phyloP scores from a whole-genome alignment of 306 rosid genomes.

The Ormosia emarginata region DNA sequence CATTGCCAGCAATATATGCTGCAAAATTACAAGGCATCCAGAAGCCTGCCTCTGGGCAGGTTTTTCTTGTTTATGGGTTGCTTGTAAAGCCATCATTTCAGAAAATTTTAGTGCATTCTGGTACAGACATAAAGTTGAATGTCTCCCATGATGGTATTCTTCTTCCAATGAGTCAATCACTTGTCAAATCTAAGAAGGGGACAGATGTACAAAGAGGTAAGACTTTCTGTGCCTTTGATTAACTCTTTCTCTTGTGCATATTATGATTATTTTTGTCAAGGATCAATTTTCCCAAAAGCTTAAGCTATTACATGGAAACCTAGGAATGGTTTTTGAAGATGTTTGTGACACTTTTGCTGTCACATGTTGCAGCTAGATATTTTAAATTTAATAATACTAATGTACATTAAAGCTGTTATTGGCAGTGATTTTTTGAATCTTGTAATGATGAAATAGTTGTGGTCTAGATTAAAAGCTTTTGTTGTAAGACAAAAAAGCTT shows the following conservation, averaged over 20 bases:
- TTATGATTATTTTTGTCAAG: slow-evolving; percentile 15
- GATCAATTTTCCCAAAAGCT: not conserved
- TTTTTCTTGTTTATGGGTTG: slow-evolving; percentile 72
- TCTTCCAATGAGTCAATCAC: slow-evolving; percentile 60
- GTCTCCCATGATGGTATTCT: slow-evolving; percentile 76
- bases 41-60: slow-evolving; percentile 57
- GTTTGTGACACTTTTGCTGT: too few species aligned
- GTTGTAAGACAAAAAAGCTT: too few species aligned
- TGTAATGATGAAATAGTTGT: too few species aligned
- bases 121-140: slow-evolving; percentile 63
- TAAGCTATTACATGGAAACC: not conserved
- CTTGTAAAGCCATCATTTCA: slow-evolving; percentile 82
- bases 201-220: slow-evolving; percentile 54
- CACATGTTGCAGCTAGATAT: too few species aligned
- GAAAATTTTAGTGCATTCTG: slow-evolving; percentile 64
- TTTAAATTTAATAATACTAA: too few species aligned
- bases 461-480: too few species aligned
- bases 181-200: slow-evolving; percentile 61
- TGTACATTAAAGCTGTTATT: too few species aligned
- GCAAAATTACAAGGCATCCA: slow-evolving; percentile 62
- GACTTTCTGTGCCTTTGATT: not conserved
- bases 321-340: not conserved
- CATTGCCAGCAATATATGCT: slow-evolving; percentile 71
- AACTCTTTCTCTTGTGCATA: not conserved
- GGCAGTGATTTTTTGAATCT: too few species aligned